These are phyloP conservation scores for Dacryopinax primogenitus DNA, from an alignment of 768 basidiomycete species.

Conservation along the genomic window DNA sequence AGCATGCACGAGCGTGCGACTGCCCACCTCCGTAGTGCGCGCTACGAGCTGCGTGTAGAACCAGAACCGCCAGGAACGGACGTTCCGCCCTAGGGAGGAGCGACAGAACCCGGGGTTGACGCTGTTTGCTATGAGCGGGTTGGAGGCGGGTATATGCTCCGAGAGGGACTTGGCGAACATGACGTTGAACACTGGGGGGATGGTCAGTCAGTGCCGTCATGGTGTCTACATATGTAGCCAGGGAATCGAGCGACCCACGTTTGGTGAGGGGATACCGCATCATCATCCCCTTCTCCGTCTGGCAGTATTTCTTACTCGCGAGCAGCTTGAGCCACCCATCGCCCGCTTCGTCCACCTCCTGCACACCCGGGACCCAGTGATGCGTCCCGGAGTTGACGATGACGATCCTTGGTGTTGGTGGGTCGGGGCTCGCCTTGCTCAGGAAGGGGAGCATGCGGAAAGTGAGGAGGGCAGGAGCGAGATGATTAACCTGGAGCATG, in stretches of 20 bases:
- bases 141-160: not conserved
- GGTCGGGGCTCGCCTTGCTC: constrained; percentile 27
- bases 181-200: constrained; percentile 14
- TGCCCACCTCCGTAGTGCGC: constrained; percentile 12
- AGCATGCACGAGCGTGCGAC: constrained; percentile 9
- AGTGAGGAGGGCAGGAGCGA: constrained; percentile 32
- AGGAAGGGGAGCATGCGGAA: constrained; percentile 36
- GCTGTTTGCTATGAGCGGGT: constrained; percentile 1
- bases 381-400: constrained; percentile 36
- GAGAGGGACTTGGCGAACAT: constrained; percentile 12
- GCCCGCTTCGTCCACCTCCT: constrained; percentile 21
- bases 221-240: not conserved
- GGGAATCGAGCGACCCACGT: not conserved
- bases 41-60: not conserved
- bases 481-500: constrained; percentile 38
- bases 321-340: constrained; percentile 24
- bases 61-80: not conserved
- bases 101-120: constrained; percentile 14
- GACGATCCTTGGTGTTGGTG: constrained; percentile 29
- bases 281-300: not conserved
- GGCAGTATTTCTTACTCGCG: constrained; percentile 10
- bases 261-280: not conserved
- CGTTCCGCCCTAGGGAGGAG: constrained; percentile 9
- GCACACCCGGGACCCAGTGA: constrained; percentile 19
- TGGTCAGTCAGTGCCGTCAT: too few species aligned